Conservation (phyloP, 2,329 filamentous ascomycete species). For the Calonectria henricotiae region DNA sequence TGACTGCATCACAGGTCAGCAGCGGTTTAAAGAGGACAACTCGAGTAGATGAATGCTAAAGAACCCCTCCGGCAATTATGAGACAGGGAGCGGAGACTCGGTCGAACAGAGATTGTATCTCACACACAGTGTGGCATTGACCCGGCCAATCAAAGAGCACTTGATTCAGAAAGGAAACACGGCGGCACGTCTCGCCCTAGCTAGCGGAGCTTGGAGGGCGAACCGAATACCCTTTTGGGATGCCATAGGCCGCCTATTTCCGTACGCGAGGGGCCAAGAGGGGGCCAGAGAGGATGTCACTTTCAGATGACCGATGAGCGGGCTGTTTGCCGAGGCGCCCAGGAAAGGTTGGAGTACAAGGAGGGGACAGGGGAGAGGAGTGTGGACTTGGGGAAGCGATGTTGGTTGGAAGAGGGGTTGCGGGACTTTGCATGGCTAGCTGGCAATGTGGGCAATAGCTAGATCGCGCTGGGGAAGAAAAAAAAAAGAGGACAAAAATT, state of each 20-base stretch:
- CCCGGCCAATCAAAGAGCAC: slow-evolving; percentile 5
- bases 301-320: slow-evolving; percentile 36
- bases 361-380: slow-evolving; percentile 32
- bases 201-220: slow-evolving; percentile 36
- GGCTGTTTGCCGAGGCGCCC: slow-evolving; percentile 40
- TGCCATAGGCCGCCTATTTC: neutral
- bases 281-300: slow-evolving; percentile 36
- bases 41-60: slow-evolving; percentile 16
- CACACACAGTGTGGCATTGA: neutral
- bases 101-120: slow-evolving; percentile 1
- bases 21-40: neutral
- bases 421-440: neutral
- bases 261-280: slow-evolving; percentile 13
- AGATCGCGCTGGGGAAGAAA: neutral
- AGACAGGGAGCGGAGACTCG: slow-evolving; percentile 13
- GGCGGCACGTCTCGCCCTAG: neutral
- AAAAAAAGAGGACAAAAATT: slow-evolving; percentile 10
- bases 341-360: slow-evolving; percentile 1
- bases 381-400: slow-evolving; percentile 35
- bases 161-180: neutral
- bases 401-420: slow-evolving; percentile 38
- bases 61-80: neutral
- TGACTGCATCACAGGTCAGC: neutral
- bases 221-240: slow-evolving; percentile 39
- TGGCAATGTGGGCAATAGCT: neutral